A percentile compares a stretch with the other conserved stretches of the same genome.
These are phyloP conservation scores for Corrigiola litoralis DNA, from an alignment of 179 eudicot genomes.

Conservation along the genomic window DNA sequence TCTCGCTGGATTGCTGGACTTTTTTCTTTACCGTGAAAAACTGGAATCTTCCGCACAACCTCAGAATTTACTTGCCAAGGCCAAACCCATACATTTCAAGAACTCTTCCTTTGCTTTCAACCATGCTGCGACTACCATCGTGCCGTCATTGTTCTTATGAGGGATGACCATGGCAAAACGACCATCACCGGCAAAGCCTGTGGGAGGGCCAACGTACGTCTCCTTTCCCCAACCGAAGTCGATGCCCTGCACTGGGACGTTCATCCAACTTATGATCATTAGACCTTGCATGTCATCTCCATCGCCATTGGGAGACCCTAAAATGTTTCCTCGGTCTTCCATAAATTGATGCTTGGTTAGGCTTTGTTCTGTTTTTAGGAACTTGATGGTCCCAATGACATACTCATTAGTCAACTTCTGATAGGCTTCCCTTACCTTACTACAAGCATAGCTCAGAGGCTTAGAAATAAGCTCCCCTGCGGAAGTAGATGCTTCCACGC, in stretches of 20 bases:
- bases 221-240: constrained; percentile 41
- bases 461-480: constrained; percentile 12
- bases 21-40: too few relatives aligned
- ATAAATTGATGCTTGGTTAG: background rate
- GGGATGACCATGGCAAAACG: constrained; percentile 18
- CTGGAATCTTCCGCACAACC: too few relatives aligned
- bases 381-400: constrained; percentile 9
- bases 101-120: constrained; percentile 16
- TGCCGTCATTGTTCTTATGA: background rate
- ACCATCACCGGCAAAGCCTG: constrained; percentile 12
- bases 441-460: constrained; percentile 18
- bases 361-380: background rate
- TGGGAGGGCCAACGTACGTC: constrained; percentile 23
- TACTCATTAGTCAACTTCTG: constrained; percentile 19
- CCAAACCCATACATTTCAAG: background rate
- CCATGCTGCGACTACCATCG: constrained; percentile 7
- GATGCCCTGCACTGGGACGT: constrained; percentile 7
- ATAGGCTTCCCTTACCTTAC: constrained; percentile 16
- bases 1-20: too few relatives aligned
- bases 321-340: background rate
- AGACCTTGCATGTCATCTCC: too few relatives aligned
- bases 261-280: constrained; percentile 23
- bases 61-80: too few relatives aligned
- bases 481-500: background rate
- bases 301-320: background rate